Base-by-base conservation (phyloP, 2,329 filamentous ascomycete genomes). In the Huntiella savannae region DNA sequence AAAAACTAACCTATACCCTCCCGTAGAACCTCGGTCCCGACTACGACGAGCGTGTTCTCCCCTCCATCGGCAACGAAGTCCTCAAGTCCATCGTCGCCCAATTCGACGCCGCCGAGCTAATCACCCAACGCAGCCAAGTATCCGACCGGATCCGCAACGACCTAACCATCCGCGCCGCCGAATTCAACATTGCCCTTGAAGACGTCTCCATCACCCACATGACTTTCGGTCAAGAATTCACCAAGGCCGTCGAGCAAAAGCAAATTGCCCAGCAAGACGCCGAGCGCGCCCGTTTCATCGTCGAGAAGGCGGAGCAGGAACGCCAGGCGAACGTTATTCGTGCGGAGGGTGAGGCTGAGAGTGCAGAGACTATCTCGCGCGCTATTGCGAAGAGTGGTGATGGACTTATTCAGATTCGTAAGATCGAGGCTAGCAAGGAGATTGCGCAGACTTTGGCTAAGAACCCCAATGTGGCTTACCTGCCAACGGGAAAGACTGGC, bases 141-240 rank as follows among this genome's bases (percentile, higher is more conserved):
- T 88, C 81, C 53, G 81, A 95, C 65, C 82, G 87, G 57, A 98
- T 98, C 70, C 86, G 84, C 51, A 73, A 74, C 55, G 91, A 98
- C 62, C 77, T 98, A 43, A 79, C 91, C 60, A 86, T 82, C 68
- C 87, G 91, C 58, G 91, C 91, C 41, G 69, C 79, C 58, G 91
- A 98, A 65, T 98, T 98, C 77, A 94, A 98, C 72, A 98, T 98
- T 60, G 85, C 86, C 22, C 83, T 98, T 46, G 91, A 98, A 67
- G 91, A 98, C 60, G 91, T 98, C 50, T 93, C 85, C 60, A 98
- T 98, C 65, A 98, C 91, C 51, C 91, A 98, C 73, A 98, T 98
- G 91, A 98, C 91, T 45, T 98, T 98, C 62, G 91, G 91, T 56
- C 88, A 88, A 64, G 91, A 98, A 66, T 98, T 98, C 72, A 98